phyloP scores from a whole-genome alignment of 108 stramenopile species.

The Cyclostephanos tholiformis region DNA sequence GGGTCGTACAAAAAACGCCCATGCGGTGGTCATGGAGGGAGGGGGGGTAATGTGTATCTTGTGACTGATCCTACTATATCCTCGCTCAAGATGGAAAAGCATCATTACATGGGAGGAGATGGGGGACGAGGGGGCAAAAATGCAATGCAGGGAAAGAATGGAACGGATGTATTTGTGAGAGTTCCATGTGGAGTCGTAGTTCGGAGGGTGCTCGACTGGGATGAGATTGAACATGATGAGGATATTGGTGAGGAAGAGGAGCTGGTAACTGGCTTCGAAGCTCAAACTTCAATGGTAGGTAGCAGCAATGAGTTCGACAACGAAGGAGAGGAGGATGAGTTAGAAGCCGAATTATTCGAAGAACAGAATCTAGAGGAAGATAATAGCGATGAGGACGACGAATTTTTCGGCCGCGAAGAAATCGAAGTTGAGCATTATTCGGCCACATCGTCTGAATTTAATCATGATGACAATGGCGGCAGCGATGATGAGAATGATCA shows the following conservation, averaged over 20 bases:
- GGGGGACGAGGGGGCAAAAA: constrained; percentile 64
- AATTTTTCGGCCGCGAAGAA: constrained; percentile 2
- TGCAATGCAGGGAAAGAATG: constrained; percentile 66
- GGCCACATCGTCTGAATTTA: background rate
- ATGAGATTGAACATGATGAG: constrained; percentile 53
- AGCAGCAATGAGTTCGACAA: constrained; percentile 11
- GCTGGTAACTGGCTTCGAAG: background rate
- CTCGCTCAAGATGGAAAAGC: constrained; percentile 56
- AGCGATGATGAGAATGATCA: constrained; percentile 20
- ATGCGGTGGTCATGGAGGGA: constrained; percentile 86
- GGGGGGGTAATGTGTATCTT: constrained; percentile 75
- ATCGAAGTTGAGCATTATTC: constrained; percentile 6
- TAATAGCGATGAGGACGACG: constrained; percentile 24
- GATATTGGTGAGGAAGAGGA: constrained; percentile 29
- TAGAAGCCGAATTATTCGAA: constrained; percentile 8
- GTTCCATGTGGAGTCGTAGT: constrained; percentile 90
- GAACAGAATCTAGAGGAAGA: constrained; percentile 21
- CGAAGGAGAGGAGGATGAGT: constrained; percentile 8
- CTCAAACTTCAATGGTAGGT: background rate
- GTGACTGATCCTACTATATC: constrained; percentile 71
- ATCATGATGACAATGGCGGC: constrained; percentile 2
- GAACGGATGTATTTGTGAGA: constrained; percentile 67
- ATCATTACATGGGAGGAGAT: constrained; percentile 65
- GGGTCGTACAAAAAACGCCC: constrained; percentile 65
- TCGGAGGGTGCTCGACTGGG: constrained; percentile 66